These are phyloP conservation scores for Candida argentea DNA, from an alignment of 805 yeast genomes.

Conservation along the genomic window DNA sequence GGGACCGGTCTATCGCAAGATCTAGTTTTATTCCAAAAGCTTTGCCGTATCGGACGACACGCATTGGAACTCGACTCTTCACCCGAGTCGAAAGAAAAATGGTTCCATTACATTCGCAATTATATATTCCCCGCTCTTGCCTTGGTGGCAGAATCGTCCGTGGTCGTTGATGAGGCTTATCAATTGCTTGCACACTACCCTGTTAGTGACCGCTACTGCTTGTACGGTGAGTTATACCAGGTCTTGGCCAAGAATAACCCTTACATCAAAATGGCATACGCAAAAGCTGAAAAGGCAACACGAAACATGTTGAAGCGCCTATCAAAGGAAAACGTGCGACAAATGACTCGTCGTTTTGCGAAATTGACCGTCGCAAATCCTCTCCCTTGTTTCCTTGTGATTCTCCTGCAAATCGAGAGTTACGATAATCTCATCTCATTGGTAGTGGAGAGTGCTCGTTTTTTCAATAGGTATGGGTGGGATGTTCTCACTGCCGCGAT, in stretches of 20 bases:
- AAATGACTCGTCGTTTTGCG: slow-evolving; percentile 65
- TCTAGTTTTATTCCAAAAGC: slow-evolving; percentile 39
- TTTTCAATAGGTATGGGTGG: slow-evolving; percentile 72
- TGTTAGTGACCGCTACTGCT: slow-evolving; percentile 54
- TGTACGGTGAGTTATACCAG: slow-evolving; percentile 70
- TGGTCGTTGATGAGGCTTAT: slow-evolving; percentile 52
- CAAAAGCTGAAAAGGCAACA: slow-evolving; percentile 67
- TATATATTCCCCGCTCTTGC: slow-evolving; percentile 56
- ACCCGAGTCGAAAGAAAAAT: slow-evolving; percentile 7
- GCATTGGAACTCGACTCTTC: slow-evolving; percentile 17
- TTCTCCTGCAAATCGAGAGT: slow-evolving; percentile 78
- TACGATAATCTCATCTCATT: slow-evolving; percentile 78
- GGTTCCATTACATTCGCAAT: slow-evolving; percentile 58
- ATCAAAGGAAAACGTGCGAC: slow-evolving; percentile 66
- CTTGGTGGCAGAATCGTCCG: slow-evolving; percentile 44
- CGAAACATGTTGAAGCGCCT: slow-evolving; percentile 70
- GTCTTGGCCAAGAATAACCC: slow-evolving; percentile 47
- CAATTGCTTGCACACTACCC: slow-evolving; percentile 43
- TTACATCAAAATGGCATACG: slow-evolving; percentile 46
- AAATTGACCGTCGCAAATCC: slow-evolving; percentile 71
- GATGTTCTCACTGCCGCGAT: slow-evolving; percentile 72
- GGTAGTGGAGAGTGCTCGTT: slow-evolving; percentile 68
- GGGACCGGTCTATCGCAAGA: slow-evolving; percentile 47
- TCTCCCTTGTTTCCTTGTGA: slow-evolving; percentile 58
- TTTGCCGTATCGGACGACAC: slow-evolving; percentile 48